Conservation (phyloP, 2,329 filamentous ascomycete genomes). For the Stachybotrys elegans region DNA sequence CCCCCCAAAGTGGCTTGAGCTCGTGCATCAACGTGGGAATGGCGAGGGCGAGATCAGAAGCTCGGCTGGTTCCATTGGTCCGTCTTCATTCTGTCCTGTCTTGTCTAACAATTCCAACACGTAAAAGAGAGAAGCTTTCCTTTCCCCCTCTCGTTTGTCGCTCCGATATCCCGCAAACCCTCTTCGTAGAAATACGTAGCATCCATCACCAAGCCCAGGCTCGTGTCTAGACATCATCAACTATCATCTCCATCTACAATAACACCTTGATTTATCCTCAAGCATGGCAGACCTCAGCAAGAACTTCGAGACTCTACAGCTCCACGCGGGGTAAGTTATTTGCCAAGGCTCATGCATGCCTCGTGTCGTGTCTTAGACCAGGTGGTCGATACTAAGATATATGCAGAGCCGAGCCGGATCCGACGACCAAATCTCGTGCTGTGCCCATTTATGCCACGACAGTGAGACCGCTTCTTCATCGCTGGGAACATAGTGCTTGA, state of each 20-base stretch:
- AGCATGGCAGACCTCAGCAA: conserved; percentile 42
- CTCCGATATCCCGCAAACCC: neutral
- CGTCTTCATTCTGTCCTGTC: too few relatives aligned
- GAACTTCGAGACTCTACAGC: conserved; percentile 79
- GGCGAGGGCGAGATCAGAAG: too few relatives aligned
- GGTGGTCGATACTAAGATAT: too few relatives aligned
- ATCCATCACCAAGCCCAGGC: conserved; percentile 18
- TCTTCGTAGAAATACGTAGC: neutral
- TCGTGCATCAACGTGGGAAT: too few relatives aligned
- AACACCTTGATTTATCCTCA: neutral
- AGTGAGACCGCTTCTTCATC: conserved; percentile 31
- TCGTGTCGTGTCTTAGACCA: neutral
- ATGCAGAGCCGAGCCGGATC: conserved; percentile 70
- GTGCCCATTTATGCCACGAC: conserved; percentile 95
- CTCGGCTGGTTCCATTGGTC: too few relatives aligned
- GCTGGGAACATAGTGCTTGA: neutral
- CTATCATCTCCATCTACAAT: neutral
- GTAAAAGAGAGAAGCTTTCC: too few relatives aligned
- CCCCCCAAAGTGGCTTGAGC: too few relatives aligned
- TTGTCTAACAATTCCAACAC: too few relatives aligned
- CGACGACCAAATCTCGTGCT: conserved; percentile 78
- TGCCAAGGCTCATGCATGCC: conserved; percentile 3
- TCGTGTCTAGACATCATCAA: conserved; percentile 1
- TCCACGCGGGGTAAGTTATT: conserved; percentile 71
- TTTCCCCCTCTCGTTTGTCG: neutral